Base-by-base conservation (phyloP, 2,329 filamentous ascomycete species). In the Didymella sp. region DNA sequence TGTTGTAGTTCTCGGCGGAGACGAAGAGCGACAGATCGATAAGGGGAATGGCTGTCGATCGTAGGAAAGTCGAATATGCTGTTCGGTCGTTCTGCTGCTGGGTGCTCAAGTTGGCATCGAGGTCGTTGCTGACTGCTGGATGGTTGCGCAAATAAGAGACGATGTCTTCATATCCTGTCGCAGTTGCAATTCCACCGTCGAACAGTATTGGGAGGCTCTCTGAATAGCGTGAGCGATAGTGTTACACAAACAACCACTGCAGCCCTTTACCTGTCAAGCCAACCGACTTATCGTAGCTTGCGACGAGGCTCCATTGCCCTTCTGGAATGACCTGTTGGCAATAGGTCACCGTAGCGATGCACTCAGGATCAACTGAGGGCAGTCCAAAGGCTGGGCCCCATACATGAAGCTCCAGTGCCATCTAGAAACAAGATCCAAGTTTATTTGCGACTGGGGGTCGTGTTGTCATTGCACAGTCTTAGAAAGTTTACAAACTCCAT, bases 371-470 rank as follows among this genome's bases (percentile, higher is more conserved):
- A 69, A 98, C 89, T 40, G 95, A 98, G 13, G 94, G 89, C 41
- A 97, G 85, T 37, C 87, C 88, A 75, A 96, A 96, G 37, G 91
- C 93, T 51, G 92, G 88, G 46, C 93, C 93, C 89, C 93, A 96
- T 71, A 96, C 85, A 78, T 96, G 90, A 58, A 99, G 85, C 78
- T 94, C 86, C 45, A 92, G 78, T 61, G 86, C 81, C 81, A 84
- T 85, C 11, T 9, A 57, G 13, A 37, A 35, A 25, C 7, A 8
- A 7, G 7, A 12, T 15, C 19, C 5, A n/a, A 5, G 37, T 15
- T n/a, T 27, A 4, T n/a, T 21, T 22, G 37, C 12, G 19, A 22
- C 44, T 21, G 21, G 41, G 8, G 21, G n/a, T 33, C 3, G 37
- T 50, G 27, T 28, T 17, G 43, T 43, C 38, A 48, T 37, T 27